phyloP scores from a whole-genome alignment of 495 filamentous ascomycete genomes.

The Articulospora tetracladia region DNA sequence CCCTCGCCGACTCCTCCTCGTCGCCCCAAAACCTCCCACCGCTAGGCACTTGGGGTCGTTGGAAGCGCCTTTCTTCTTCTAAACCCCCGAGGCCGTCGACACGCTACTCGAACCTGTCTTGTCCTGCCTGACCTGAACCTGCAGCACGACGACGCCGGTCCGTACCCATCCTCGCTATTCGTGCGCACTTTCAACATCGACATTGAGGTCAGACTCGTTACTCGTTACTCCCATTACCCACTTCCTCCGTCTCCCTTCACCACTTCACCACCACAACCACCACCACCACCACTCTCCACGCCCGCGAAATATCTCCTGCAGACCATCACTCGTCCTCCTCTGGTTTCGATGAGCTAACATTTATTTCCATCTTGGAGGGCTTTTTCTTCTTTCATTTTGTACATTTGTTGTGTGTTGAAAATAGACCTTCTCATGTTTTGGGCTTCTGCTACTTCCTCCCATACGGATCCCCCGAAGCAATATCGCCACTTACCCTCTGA shows the following conservation, averaged over 20 bases:
- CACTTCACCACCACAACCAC: background rate
- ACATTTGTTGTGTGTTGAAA: constrained; percentile 10
- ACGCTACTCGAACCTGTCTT: too few species aligned
- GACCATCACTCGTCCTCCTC: background rate
- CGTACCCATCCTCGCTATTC: background rate
- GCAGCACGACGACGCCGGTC: too few species aligned
- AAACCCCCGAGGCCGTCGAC: too few species aligned
- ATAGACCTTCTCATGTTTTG: constrained; percentile 21
- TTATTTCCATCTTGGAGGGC: constrained; percentile 2
- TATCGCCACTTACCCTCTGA: constrained; percentile 17
- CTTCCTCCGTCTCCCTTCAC: background rate
- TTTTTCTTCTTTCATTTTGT: constrained; percentile 18
- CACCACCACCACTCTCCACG: background rate
- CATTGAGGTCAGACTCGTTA: background rate
- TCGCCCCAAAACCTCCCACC: too few species aligned
- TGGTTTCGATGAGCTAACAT: constrained; percentile 20
- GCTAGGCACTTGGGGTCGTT: too few species aligned
- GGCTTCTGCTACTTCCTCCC: constrained; percentile 10
- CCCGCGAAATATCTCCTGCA: background rate
- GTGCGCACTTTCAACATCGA: background rate
- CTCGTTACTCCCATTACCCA: too few species aligned
- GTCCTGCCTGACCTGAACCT: too few species aligned
- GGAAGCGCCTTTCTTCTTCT: too few species aligned
- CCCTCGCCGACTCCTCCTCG: too few species aligned
- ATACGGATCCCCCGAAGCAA: constrained; percentile 19